phyloP scores from a whole-genome alignment of 768 basidiomycete species.

The Serendipita vermifera region DNA sequence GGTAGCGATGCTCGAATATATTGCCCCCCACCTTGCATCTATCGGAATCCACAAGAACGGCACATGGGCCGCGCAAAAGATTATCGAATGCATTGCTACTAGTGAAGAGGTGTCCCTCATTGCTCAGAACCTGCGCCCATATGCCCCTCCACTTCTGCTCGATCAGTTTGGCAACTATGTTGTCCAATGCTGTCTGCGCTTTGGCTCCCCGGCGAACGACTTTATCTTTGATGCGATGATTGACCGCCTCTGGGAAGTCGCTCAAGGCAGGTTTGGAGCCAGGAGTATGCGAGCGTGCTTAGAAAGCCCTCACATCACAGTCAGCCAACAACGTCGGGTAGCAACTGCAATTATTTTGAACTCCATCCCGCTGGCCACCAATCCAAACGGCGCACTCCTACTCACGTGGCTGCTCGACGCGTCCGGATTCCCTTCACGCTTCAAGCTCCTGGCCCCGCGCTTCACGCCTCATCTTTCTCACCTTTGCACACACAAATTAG shows the following conservation, averaged over 20 bases:
- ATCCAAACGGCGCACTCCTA: constrained; percentile 90
- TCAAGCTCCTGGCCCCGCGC: constrained; percentile 84
- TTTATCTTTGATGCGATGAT: constrained; percentile 98
- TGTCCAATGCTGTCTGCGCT: constrained; percentile 83
- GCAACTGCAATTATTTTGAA: constrained; percentile 91
- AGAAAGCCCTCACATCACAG: constrained; percentile 74
- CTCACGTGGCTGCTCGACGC: constrained; percentile 95
- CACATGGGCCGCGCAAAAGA: constrained; percentile 99
- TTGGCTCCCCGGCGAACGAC: constrained; percentile 78
- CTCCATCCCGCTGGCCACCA: constrained; percentile 93
- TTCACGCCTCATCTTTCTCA: constrained; percentile 95
- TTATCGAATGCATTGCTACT: constrained; percentile 85
- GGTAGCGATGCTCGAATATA: constrained; percentile 84
- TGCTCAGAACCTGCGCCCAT: constrained; percentile 76
- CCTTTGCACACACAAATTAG: constrained; percentile 94
- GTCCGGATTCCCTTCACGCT: constrained; percentile 89
- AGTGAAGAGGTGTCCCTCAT: constrained; percentile 79
- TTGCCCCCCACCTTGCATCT: constrained; percentile 87
- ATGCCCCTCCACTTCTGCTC: constrained; percentile 82
- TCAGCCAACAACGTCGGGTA: constrained; percentile 81
- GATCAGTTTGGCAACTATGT: constrained; percentile 93
- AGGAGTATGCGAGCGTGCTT: constrained; percentile 95
- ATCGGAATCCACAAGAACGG: constrained; percentile 99
- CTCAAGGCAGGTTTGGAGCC: constrained; percentile 94
- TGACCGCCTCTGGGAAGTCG: constrained; percentile 97